phyloP scores from a whole-genome alignment of 371 early-diverging fungal genomes.

The Blakeslea trispora region DNA sequence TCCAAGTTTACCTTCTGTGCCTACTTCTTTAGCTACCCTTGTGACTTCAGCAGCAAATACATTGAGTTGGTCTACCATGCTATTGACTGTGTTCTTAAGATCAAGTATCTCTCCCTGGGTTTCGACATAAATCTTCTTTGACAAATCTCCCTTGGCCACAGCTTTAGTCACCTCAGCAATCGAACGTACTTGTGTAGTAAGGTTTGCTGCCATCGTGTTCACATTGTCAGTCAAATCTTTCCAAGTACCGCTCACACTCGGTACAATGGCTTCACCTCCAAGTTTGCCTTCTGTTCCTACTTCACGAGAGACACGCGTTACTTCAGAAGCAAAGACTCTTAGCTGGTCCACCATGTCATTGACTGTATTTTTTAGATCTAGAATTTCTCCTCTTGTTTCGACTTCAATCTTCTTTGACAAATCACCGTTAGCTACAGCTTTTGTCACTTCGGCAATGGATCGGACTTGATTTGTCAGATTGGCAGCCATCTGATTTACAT shows the following conservation, averaged over 20 bases:
- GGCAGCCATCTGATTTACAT: constrained; percentile 61
- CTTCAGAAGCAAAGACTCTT: constrained; percentile 49
- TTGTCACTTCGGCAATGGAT: constrained; percentile 56
- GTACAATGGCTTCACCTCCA: constrained; percentile 53
- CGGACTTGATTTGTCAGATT: constrained; percentile 63
- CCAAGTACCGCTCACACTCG: constrained; percentile 55
- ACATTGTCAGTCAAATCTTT: constrained; percentile 59
- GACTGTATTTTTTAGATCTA: constrained; percentile 51
- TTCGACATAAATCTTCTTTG: constrained; percentile 36
- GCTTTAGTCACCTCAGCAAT: constrained; percentile 59
- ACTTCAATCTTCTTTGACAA: constrained; percentile 60
- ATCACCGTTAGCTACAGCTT: constrained; percentile 66
- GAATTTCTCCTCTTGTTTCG: constrained; percentile 50
- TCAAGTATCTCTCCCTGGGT: constrained; percentile 34
- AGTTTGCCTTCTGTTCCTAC: constrained; percentile 54
- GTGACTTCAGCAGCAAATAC: constrained; percentile 54
- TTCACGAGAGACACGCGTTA: constrained; percentile 48
- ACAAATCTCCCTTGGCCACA: constrained; percentile 47
- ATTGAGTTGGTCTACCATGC: constrained; percentile 43
- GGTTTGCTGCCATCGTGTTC: constrained; percentile 56
- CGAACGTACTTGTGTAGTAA: constrained; percentile 60
- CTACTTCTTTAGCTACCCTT: constrained; percentile 53
- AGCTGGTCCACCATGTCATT: constrained; percentile 68
- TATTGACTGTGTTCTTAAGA: constrained; percentile 33
- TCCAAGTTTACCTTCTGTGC: constrained; percentile 54